Evolutionary conservation across 2,329 filamentous ascomycete genomes (phyloP), one percentile per base, ranked within the genome.

Genomic region (Penicillium palitans): DNA sequence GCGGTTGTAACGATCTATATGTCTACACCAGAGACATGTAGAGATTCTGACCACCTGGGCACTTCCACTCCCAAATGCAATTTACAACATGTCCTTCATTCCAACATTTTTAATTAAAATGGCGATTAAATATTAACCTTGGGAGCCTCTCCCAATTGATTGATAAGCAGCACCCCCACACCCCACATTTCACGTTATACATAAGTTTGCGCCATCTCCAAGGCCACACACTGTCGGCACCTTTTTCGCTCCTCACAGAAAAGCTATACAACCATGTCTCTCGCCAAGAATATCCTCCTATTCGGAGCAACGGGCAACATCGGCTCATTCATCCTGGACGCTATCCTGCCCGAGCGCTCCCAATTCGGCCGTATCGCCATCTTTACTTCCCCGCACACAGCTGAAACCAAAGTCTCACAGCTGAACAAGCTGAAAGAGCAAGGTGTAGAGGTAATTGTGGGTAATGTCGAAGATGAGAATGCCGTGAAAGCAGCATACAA

Each of bases 401-500:
- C 79, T n/a, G 68, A 78, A 48, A 77, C 73, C 10, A 88, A 88
- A 64, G 61, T 74, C 2, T 70, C 76, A 1, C 72, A 80, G 33
- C 76, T 88, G 12, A 77, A 81, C 33, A 68, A 72, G 1, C 72
- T 82, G 63, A 77, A 81, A 64, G 64, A 70, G 21, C 69, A 76
- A 58, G 81, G 81, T 2, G 79, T 85, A 8, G 76, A 83, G 10
- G 76, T 89, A 6, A 75, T 87, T 21, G 76, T 82, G 0, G 86
- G 86, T 24, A 79, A 87, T 66, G 66, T 87, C 6, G 76, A 75
- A 2, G 81, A 79, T 25, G 78, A 81, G 25, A 68, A 75, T 12
- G 83, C 85, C 53, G 76, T 89, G 2, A 71, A 75, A 19, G 76
- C 78, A n/a, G 86, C 86, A 2, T 89, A 84, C 63, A 66, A 80